These are phyloP conservation scores for Cicer cuneatum DNA, from an alignment of 306 rosid genomes.

Conservation along the genomic window DNA sequence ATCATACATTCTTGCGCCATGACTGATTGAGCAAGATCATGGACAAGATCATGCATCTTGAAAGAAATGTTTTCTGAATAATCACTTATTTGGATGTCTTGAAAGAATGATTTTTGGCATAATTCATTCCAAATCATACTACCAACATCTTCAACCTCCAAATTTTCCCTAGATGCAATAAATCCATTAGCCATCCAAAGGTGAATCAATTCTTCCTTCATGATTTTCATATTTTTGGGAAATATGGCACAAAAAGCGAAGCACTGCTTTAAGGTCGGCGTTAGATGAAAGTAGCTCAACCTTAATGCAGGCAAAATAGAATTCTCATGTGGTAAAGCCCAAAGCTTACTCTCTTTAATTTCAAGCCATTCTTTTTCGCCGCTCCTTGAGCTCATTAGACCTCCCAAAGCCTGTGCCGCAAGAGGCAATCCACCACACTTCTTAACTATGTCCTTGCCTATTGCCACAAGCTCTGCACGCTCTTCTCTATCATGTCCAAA, in stretches of 20 bases:
- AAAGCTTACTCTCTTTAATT: not conserved
- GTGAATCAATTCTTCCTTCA: constrained; percentile 11
- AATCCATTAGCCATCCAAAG: not conserved
- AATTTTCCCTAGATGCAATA: not conserved
- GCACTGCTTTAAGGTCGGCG: no score
- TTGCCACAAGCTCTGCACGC: not conserved
- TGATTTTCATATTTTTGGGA: not conserved
- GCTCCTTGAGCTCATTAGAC: not conserved
- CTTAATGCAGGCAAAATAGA: no score
- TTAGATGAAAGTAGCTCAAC: no score
- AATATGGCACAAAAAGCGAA: constrained; percentile 12
- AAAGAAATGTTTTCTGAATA: no score
- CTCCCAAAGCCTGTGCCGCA: constrained; percentile 6
- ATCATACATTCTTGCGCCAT: no score
- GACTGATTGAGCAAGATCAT: no score
- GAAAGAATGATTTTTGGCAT: no score
- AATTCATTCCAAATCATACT: no score
- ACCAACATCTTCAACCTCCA: constrained; percentile 23
- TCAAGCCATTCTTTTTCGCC: not conserved
- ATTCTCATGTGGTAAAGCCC: not conserved
- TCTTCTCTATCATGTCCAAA: not conserved
- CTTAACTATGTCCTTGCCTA: constrained; percentile 1
- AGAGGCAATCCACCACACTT: not conserved
- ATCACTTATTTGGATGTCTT: no score
- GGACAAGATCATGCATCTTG: no score